A percentile compares a stretch with the other conserved stretches of the same genome.
Conservation (phyloP, 2,329 filamentous ascomycete genomes). For the Chalaropsis thielavioides region DNA sequence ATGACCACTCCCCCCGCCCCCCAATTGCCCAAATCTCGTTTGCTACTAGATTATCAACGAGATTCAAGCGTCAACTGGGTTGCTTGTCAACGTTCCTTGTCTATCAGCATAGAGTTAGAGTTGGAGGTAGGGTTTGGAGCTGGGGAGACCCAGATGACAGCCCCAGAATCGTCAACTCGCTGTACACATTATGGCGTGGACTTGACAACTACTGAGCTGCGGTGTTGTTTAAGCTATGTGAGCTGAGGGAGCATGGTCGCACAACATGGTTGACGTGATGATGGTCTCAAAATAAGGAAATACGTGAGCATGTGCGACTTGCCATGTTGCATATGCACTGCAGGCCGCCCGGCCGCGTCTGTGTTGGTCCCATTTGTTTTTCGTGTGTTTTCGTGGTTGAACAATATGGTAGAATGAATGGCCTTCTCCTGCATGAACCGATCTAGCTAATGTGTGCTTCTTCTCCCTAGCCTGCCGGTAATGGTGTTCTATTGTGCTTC, state of each 20-base stretch:
- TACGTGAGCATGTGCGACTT: not conserved
- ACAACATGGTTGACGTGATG: not conserved
- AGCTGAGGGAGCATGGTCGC: not conserved
- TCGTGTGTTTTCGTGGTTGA: too few species aligned
- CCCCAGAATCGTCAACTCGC: not conserved
- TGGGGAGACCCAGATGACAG: not conserved
- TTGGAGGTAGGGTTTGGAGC: not conserved
- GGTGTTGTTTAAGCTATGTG: not conserved
- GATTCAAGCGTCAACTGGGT: not conserved
- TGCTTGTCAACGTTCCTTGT: not conserved
- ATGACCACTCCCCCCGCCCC: not conserved
- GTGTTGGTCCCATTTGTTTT: not conserved
- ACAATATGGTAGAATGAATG: not conserved
- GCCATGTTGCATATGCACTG: not conserved
- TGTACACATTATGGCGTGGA: not conserved
- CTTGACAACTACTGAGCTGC: not conserved
- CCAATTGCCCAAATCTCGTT: not conserved
- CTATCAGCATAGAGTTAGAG: not conserved
- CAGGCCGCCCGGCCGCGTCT: not conserved
- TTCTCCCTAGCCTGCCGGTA: not conserved
- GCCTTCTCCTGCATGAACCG: constrained; percentile 1
- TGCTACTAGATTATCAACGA: not conserved
- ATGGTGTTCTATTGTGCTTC: not conserved
- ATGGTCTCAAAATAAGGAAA: not conserved
- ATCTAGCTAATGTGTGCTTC: not conserved